These are phyloP conservation scores for Coniferiporia weirii DNA, from an alignment of 1,284 basidiomycete species.

Conservation along the genomic window DNA sequence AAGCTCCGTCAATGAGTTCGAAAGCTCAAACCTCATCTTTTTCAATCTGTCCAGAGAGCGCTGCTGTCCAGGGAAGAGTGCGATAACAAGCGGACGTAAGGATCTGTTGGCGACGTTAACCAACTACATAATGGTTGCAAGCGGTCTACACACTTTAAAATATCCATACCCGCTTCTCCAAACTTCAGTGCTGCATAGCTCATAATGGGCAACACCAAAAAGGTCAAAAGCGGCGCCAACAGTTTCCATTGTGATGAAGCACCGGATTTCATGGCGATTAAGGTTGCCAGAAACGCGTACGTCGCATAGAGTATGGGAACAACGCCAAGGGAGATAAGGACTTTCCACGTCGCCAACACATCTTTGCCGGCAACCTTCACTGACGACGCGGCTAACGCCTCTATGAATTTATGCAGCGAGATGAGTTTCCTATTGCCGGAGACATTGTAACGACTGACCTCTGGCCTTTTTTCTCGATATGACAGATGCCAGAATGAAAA, in stretches of 20 bases:
- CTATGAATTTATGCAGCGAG: constrained; percentile 37
- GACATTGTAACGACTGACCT: constrained; percentile 44
- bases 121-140: constrained; percentile 28
- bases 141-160: constrained; percentile 76
- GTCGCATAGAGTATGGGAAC: constrained; percentile 84
- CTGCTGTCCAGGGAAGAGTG: constrained; percentile 89
- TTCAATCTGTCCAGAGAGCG: constrained; percentile 79
- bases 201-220: constrained; percentile 79
- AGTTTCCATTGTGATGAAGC: constrained; percentile 62
- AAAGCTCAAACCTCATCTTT: constrained; percentile 71
- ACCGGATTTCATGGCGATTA: constrained; percentile 68
- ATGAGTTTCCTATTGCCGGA: constrained; percentile 8
- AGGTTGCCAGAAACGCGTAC: constrained; percentile 80
- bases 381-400: constrained; percentile 93
- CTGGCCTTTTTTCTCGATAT: constrained; percentile 90
- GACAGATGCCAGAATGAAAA: constrained; percentile 90
- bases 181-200: constrained; percentile 96
- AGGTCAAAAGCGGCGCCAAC: constrained; percentile 77
- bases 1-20: constrained; percentile 83
- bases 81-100: constrained; percentile 86
- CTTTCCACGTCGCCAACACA: constrained; percentile 97
- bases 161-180: constrained; percentile 98
- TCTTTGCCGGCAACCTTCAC: constrained; percentile 96
- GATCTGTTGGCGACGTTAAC: constrained; percentile 49
- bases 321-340: constrained; percentile 89